A percentile compares a stretch with the other conserved stretches of the same genome.
These are phyloP conservation scores for Nigrospora sphaerica DNA, from an alignment of 2,329 filamentous ascomycete species.

Conservation along the genomic window DNA sequence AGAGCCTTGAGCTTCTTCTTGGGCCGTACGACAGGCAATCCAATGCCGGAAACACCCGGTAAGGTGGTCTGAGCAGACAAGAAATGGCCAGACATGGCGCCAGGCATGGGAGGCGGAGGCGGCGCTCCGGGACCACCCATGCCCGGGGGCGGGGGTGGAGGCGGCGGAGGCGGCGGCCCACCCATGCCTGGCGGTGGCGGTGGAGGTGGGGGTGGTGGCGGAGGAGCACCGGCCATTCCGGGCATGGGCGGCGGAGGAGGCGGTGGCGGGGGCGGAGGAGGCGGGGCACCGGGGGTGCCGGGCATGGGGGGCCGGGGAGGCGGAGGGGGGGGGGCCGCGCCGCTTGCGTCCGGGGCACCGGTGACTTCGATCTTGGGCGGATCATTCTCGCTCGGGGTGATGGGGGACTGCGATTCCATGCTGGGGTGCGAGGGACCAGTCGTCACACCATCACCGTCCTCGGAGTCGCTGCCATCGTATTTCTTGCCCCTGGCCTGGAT, in stretches of 20 bases:
- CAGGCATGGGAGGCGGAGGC: slow-evolving; percentile 59
- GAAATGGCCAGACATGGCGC: slow-evolving; percentile 68
- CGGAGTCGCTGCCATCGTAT: slow-evolving; percentile 67
- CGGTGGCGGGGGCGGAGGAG: slow-evolving; percentile 26
- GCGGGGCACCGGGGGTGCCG: slow-evolving; percentile 19
- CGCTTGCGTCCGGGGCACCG: slow-evolving; percentile 10
- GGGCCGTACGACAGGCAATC: slow-evolving; percentile 74
- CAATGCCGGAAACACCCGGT: slow-evolving; percentile 49
- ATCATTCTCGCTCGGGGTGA: slow-evolving; percentile 56
- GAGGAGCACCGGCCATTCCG: slow-evolving; percentile 21
- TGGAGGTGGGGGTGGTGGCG: slow-evolving; percentile 36
- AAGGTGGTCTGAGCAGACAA: slow-evolving; percentile 57
- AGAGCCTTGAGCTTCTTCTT: slow-evolving; percentile 99
- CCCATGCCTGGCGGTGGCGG: slow-evolving; percentile 36
- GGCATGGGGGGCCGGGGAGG: neutral
- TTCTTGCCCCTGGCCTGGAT: slow-evolving; percentile 69
- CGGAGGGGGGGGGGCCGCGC: neutral
- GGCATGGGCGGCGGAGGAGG: slow-evolving; percentile 28
- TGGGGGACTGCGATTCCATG: slow-evolving; percentile 62
- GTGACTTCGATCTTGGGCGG: slow-evolving; percentile 55
- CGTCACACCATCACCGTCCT: slow-evolving; percentile 61
- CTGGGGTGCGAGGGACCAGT: slow-evolving; percentile 72
- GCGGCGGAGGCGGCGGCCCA: slow-evolving; percentile 39
- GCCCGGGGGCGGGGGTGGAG: slow-evolving; percentile 36
- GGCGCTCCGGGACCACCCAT: slow-evolving; percentile 33